phyloP scores from a whole-genome alignment of 192 early-diverging fungal species.

The Umbelopsis vinacea region DNA sequence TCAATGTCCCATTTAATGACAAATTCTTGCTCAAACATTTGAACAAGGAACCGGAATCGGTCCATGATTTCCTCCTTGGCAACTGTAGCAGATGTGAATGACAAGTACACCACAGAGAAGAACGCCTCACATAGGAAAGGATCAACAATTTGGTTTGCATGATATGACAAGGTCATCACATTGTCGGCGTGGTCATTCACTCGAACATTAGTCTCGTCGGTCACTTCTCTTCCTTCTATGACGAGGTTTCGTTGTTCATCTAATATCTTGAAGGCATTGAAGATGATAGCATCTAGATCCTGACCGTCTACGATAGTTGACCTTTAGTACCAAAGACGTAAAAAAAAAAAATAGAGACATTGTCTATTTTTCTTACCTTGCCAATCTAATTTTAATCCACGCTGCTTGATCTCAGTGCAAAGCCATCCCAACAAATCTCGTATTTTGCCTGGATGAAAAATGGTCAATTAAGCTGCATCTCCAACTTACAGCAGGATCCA shows the following conservation, averaged over 20 bases:
- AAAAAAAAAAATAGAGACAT: no score
- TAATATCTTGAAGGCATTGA: conserved; percentile 34
- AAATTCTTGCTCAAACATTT: conserved; percentile 43
- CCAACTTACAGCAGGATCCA: neutral
- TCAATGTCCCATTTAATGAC: conserved; percentile 38
- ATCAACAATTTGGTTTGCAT: conserved; percentile 42
- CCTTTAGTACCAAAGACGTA: no score
- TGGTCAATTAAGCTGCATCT: neutral
- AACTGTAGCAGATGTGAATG: conserved; percentile 23
- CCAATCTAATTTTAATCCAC: conserved; percentile 32
- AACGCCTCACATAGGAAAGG: conserved; percentile 39
- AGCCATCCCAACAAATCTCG: conserved; percentile 41
- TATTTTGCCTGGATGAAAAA: conserved; percentile 29
- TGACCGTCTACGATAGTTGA: conserved; percentile 27
- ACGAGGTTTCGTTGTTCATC: conserved; percentile 40
- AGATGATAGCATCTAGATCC: conserved; percentile 36
- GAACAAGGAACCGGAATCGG: conserved; percentile 39
- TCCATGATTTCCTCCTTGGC: conserved; percentile 38
- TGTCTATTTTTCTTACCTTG: conserved; percentile 31
- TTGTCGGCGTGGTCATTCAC: conserved; percentile 46
- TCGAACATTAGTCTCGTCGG: conserved; percentile 40
- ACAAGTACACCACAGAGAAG: conserved; percentile 41
- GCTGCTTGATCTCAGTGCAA: conserved; percentile 19
- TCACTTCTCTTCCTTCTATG: conserved; percentile 41
- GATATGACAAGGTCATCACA: conserved; percentile 43